phyloP scores from a whole-genome alignment of 2,329 filamentous ascomycete genomes.

The Seiridium cupressi region DNA sequence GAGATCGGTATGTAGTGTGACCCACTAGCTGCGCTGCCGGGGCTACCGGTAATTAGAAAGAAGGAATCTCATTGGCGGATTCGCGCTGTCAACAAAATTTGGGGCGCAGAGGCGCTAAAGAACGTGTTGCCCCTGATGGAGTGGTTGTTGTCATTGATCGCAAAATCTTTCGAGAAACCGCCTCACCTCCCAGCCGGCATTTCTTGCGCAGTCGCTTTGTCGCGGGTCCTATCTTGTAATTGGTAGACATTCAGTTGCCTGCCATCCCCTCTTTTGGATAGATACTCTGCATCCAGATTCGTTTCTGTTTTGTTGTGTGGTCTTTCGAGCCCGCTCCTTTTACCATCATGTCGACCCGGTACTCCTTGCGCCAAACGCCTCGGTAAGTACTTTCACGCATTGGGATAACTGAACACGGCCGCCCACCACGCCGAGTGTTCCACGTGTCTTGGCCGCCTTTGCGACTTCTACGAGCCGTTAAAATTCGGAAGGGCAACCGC shows the following conservation, averaged over 20 bases:
- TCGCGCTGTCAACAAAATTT: constrained; percentile 3
- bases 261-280: constrained; percentile 19
- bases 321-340: not conserved
- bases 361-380: constrained; percentile 24
- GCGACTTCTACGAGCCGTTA: not conserved
- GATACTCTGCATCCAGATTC: not conserved
- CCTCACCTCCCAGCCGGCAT: not conserved
- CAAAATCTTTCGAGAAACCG: constrained; percentile 2
- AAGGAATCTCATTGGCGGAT: not conserved
- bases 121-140: not conserved
- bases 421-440: not conserved
- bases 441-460: not conserved
- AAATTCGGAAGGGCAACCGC: too few species aligned
- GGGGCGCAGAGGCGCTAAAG: not conserved
- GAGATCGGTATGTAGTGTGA: not conserved
- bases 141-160: constrained; percentile 3
- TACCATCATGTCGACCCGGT: constrained; percentile 20
- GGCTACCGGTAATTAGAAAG: not conserved
- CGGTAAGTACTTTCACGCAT: constrained; percentile 15
- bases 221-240: constrained; percentile 10
- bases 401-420: not conserved
- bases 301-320: not conserved
- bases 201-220: not conserved
- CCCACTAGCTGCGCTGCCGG: not conserved
- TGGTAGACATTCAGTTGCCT: constrained; percentile 22